phyloP scores from a whole-genome alignment of 2,329 filamentous ascomycete genomes.

The Dryadomyces sulphureus region DNA sequence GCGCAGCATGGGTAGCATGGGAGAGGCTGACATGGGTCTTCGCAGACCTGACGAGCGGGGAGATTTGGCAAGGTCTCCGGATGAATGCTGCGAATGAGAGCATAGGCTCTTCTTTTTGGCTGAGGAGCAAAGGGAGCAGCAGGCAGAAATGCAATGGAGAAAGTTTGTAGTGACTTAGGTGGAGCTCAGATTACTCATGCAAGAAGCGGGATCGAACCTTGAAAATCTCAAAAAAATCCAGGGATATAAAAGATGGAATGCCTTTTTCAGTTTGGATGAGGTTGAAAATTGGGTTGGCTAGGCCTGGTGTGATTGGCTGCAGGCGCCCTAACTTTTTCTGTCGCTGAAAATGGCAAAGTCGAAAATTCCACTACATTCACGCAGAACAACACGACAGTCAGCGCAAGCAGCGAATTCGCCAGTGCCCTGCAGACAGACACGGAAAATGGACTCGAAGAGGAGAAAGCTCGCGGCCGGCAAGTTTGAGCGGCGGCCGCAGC shows the following conservation, averaged over 20 bases:
- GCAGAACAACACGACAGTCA: neutral
- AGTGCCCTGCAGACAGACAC: neutral
- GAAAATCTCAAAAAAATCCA: too few species aligned
- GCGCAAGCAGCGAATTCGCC: too few species aligned
- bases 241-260: neutral
- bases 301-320: neutral
- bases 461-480: slow-evolving; percentile 24
- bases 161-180: too few species aligned
- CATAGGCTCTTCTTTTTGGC: neutral
- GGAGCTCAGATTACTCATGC: too few species aligned
- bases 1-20: too few species aligned
- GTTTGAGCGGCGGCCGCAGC: slow-evolving; percentile 28
- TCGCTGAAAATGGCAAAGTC: neutral
- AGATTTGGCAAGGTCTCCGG: neutral
- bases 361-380: neutral
- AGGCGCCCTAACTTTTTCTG: neutral
- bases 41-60: too few species aligned
- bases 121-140: too few species aligned
- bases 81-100: neutral
- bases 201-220: too few species aligned
- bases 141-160: too few species aligned
- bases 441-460: slow-evolving; percentile 22
- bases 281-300: neutral
- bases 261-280: neutral
- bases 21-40: neutral